Conservation (phyloP, 352 stramenopile genomes). For the Pythium sukuiense region DNA sequence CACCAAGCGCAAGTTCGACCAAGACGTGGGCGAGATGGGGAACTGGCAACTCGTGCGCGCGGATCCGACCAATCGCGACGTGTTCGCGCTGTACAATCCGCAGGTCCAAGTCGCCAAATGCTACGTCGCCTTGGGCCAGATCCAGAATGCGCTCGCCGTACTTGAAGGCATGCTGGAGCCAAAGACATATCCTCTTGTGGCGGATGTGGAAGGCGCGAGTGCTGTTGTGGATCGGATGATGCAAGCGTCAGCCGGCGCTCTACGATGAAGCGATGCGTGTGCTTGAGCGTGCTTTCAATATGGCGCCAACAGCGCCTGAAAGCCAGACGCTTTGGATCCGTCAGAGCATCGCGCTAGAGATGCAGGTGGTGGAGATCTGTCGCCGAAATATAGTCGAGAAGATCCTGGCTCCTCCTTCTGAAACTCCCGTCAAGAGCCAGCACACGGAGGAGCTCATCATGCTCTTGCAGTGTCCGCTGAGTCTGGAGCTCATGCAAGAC, state of each 20-base stretch:
- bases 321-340: slow-evolving; percentile 43
- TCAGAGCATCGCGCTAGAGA: slow-evolving; percentile 60
- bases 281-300: slow-evolving; percentile 59
- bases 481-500: slow-evolving; percentile 77
- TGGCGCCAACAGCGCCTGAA: slow-evolving; percentile 19
- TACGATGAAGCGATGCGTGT: slow-evolving; percentile 49
- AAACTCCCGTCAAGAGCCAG: too few species aligned
- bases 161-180: slow-evolving; percentile 11
- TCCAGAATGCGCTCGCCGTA: slow-evolving; percentile 32
- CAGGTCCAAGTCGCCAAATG: slow-evolving; percentile 54
- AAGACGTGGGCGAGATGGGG: slow-evolving; percentile 45
- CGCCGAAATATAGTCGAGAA: slow-evolving; percentile 46
- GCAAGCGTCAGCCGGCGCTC: slow-evolving; percentile 48
- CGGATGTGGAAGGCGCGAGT: slow-evolving; percentile 42
- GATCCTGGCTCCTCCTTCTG: slow-evolving; percentile 24
- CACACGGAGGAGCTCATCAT: too few species aligned
- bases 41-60: slow-evolving; percentile 67
- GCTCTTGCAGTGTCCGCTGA: slow-evolving; percentile 63
- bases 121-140: slow-evolving; percentile 53
- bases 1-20: slow-evolving; percentile 47
- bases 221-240: slow-evolving; percentile 64
- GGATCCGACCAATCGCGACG: slow-evolving; percentile 39
- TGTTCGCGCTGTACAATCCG: slow-evolving; percentile 75
- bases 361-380: slow-evolving; percentile 57
- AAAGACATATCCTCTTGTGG: slow-evolving; percentile 23